phyloP scores from a whole-genome alignment of 768 basidiomycete species.

The Leucocoprinus leucothites region DNA sequence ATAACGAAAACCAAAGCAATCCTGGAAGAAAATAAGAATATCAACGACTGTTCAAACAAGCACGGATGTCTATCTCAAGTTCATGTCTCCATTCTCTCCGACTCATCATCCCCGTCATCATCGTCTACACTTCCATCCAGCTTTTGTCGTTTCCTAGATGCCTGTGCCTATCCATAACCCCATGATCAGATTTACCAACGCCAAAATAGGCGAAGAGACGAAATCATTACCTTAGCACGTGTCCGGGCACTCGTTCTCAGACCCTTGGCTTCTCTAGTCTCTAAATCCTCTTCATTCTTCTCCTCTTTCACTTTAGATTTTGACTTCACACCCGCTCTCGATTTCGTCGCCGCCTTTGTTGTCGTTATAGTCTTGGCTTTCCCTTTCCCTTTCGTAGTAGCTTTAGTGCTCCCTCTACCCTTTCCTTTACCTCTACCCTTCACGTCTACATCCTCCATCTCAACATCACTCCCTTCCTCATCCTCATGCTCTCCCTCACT shows the following conservation, averaged over 20 bases:
- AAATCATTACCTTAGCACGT: conserved; percentile 2
- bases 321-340: neutral
- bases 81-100: conserved; percentile 10
- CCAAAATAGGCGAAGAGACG: neutral
- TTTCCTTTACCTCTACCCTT: neutral
- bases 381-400: neutral
- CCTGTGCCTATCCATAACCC: neutral
- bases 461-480: conserved; percentile 8
- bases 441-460: conserved; percentile 2
- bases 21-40: no score
- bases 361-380: no score
- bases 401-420: neutral
- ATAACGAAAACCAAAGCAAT: no score
- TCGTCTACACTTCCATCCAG: no score
- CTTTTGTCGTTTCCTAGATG: neutral
- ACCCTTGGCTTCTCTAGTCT: conserved; percentile 7
- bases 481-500: neutral
- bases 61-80: no score
- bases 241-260: conserved; percentile 7
- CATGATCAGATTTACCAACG: neutral
- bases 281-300: conserved; percentile 5
- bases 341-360: no score
- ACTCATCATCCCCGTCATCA: neutral
- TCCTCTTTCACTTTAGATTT: conserved; percentile 3
- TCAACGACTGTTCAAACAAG: no score